Percentiles rank a stretch among this genome's conserved stretches.
Conservation (phyloP, 2,329 filamentous ascomycete genomes). For the Fulvia fulva region DNA sequence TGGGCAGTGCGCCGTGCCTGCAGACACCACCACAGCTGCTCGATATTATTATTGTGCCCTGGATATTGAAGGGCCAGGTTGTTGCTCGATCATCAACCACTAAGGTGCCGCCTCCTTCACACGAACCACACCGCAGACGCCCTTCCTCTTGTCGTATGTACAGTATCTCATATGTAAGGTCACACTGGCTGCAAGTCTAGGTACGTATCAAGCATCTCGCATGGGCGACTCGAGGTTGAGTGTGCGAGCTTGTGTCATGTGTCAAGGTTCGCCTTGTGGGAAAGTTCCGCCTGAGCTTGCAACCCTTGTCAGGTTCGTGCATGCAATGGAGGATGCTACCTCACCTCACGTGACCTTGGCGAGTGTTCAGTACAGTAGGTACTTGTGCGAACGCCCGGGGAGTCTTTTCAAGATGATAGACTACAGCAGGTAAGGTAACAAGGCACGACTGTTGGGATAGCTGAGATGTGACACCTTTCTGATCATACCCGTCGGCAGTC, state of each 20-base stretch:
- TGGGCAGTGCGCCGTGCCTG: background rate
- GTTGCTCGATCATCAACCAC: background rate
- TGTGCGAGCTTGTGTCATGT: background rate
- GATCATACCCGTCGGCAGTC: too few species aligned
- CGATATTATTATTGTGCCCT: background rate
- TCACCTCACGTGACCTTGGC: too few species aligned
- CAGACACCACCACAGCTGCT: background rate
- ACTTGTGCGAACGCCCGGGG: background rate
- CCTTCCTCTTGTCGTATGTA: background rate
- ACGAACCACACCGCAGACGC: background rate
- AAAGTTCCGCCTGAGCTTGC: too few species aligned
- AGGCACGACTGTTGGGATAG: too few species aligned
- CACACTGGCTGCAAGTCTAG: background rate
- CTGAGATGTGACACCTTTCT: too few species aligned
- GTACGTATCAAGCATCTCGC: background rate
- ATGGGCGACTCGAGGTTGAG: background rate
- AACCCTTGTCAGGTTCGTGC: too few species aligned
- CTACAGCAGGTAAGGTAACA: background rate
- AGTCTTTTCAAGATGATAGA: background rate
- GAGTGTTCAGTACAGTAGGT: too few species aligned
- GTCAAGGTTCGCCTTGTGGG: background rate
- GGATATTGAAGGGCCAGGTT: background rate
- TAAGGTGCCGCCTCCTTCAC: background rate
- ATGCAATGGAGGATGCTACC: too few species aligned
- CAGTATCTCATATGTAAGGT: background rate